Evolutionary conservation across 2,329 filamentous ascomycete species (phyloP), one percentile per base, ranked within the genome.

Genomic region (Ustilaginoidea virens): DNA sequence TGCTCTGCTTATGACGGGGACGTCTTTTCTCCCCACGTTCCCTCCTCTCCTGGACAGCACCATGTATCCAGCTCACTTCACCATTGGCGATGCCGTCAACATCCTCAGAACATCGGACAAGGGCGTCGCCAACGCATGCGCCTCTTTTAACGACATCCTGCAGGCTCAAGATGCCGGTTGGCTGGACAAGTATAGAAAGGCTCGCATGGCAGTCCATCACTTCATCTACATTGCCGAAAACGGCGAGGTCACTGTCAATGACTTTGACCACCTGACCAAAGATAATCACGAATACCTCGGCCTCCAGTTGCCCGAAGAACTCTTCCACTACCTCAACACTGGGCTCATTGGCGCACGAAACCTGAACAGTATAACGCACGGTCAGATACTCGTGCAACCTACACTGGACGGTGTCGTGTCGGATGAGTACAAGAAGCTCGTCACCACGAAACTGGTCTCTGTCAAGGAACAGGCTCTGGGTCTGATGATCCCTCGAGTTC

Each of bases 201-300:
- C 83, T 14, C 75, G 77, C 36, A 76, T 92, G 66, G 77, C 76
- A 1, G 71, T 94, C 28, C 79, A 85, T 44, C 87, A 96, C 51
- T 86, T 87, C 51, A 76, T 92, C 23, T 74, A 86, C 44, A 74
- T 93, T 39, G 71, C 75, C 19, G 66, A 72, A 31, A 71, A 70
- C n/a, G 90, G 90, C 23, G 74, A 78, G 43, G 68, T 93, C 28
- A 69, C 71, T 34, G 78, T 85, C 11, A 65, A 82, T 42, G 75
- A 86, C 41, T 68, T 64, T 31, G 77, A 81, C 6, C 65, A 72
- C 31, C 69, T 85, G 13, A 86, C 90, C 2, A 69, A 68, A 25
- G 86, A 96, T 47, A 76, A 90, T 39, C 81, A 92, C 47, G 77
- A 87, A 45, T 86, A 94, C 47, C 71, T 94, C 36, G 85, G 85